Conservation (phyloP, 768 basidiomycete species). For the Auricularia sp. region DNA sequence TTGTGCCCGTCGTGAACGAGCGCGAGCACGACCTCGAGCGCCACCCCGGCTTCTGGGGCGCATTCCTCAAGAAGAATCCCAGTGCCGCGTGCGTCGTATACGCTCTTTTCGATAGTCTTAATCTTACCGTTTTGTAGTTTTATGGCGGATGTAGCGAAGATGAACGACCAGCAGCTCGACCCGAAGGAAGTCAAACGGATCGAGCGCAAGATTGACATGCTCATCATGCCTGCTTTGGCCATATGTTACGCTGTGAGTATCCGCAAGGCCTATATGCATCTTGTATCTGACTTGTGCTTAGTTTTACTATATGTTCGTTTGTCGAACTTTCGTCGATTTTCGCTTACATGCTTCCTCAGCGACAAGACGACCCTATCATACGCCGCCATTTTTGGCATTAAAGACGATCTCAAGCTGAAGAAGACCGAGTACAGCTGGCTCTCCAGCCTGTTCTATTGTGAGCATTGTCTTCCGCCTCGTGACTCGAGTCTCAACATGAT, state of each 20-base stretch:
- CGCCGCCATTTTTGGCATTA: conserved; percentile 25
- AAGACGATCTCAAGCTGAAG: conserved; percentile 23
- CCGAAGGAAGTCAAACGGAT: neutral
- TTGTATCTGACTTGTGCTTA: no score
- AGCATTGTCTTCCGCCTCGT: neutral
- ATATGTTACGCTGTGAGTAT: conserved; percentile 15
- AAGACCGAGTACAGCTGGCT: conserved; percentile 25
- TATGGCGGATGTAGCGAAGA: neutral
- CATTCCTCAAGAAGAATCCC: neutral
- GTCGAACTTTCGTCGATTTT: neutral
- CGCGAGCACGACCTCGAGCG: neutral
- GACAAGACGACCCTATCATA: conserved; percentile 24
- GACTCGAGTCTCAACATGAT: neutral
- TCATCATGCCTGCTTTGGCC: conserved; percentile 17
- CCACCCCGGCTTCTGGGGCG: neutral
- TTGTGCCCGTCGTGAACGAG: neutral
- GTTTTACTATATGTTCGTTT: conserved; percentile 13
- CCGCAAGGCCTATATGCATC: no score
- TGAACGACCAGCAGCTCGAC: conserved; percentile 1
- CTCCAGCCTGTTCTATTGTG: conserved; percentile 27
- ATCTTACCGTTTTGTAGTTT: neutral
- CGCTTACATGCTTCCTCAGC: conserved; percentile 5
- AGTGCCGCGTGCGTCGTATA: neutral
- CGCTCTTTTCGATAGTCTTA: neutral
- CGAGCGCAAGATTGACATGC: conserved; percentile 2